Percentiles rank a stretch among this genome's conserved stretches.
Conservation (phyloP, 2,329 filamentous ascomycete genomes). For the Blumeria hordei region DNA sequence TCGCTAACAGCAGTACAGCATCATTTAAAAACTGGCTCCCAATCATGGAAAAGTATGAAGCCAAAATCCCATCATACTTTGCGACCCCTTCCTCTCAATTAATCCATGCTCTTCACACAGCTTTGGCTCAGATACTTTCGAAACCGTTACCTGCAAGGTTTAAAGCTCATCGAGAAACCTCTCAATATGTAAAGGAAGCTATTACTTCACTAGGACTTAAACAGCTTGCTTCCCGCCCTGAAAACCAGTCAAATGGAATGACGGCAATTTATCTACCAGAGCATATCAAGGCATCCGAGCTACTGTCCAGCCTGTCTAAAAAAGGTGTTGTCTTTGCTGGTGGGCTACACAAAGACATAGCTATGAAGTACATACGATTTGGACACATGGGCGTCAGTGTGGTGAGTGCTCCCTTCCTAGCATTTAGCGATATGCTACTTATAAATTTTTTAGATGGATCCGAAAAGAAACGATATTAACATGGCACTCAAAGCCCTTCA, state of each 20-base stretch:
- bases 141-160: conserved; percentile 63
- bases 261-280: conserved; percentile 92
- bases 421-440: conserved; percentile 2
- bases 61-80: conserved; percentile 93
- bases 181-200: conserved; percentile 67
- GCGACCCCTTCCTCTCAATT: conserved; percentile 90
- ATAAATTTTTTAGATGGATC: conserved; percentile 32
- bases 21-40: conserved; percentile 1
- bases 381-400: conserved; percentile 95
- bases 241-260: conserved; percentile 92
- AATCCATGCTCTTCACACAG: conserved; percentile 74
- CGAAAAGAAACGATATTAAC: conserved; percentile 57
- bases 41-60: conserved; percentile 99
- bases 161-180: conserved; percentile 52
- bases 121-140: conserved; percentile 66
- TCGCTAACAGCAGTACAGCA: background rate
- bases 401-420: conserved; percentile 21
- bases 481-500: conserved; percentile 59
- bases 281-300: conserved; percentile 50
- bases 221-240: conserved; percentile 62
- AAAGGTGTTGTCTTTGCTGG: conserved; percentile 87
- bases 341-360: conserved; percentile 89
- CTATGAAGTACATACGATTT: conserved; percentile 77
- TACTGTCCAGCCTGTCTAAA: conserved; percentile 64
- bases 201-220: conserved; percentile 61